Base-by-base conservation (phyloP, 2,329 filamentous ascomycete species). In the Anthostomella pinea region DNA sequence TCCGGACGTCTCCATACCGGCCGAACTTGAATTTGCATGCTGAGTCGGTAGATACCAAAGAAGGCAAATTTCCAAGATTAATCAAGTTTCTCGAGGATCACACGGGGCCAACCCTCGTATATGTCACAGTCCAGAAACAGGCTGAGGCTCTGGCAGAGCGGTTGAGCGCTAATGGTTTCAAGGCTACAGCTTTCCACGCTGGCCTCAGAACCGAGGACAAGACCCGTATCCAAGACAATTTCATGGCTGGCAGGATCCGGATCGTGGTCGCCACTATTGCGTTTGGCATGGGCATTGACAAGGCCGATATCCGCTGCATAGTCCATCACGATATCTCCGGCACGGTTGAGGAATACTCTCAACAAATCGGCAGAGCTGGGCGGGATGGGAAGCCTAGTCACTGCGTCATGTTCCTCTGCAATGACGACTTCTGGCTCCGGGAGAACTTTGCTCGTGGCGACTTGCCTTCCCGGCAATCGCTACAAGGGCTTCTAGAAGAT, bases 391-490 rank as follows among this genome's bases (percentile, higher is more conserved):
- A 66, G 23, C 48, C 61, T 1, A 78, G 75, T 38, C 64, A 67
- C 16, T 83, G 79, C 51, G 67, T 80, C 59, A 66, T 80, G 28
- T 80, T 73, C 42, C 62, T 81, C 3, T 77, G 74, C 25, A 67
- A 66, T 0, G 69, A 76, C 26, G 77, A 81, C 44, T 73, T 79
- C 26, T 72, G 77, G 51, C 52, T 79, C 10, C 68, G 72, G 8
- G 78, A 83, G 44, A 70, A 73, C 43, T 81, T 82, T 51, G 71
- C 75, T 1, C 67, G 77, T 6, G 75, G 77, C 1, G 77, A 82
- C 40, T 57, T 81, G 1, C 78, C 79, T 0, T 77, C 77, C 3
- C 60, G 59, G 0, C 52, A 61, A 7, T 76, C 73, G 0, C 55
- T 83, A 1, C 58, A 56, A 4, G 51, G 54, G 0, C 57, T 82